Evolutionary conservation across 2,329 filamentous ascomycete genomes (phyloP), one percentile per base, ranked within the genome.

Genomic region (Ceratocystiopsis brevicomis): DNA sequence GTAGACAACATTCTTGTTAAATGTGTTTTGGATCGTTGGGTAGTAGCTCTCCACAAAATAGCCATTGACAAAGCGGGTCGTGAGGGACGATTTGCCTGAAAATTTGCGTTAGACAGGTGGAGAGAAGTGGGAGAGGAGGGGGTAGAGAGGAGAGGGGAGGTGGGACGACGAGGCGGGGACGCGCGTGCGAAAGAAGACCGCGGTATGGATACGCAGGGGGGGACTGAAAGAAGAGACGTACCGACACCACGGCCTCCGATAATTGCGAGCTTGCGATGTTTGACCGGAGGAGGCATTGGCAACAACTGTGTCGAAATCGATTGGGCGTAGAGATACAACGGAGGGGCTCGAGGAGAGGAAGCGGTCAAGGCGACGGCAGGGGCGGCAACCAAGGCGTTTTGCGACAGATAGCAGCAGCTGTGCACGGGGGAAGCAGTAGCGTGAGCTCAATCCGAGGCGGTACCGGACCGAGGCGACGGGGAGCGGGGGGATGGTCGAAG

Each of bases 21-120:
- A 98, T 3, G 88, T 96, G 61, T 96, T 98, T 62, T 98, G 90
- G 56, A 98, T 96, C 37, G 90, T 98, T 34, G 90, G 90, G 61
- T 98, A 98, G 65, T 98, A 98, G 61, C 83, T 92, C 62, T 98
- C 90, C 57, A 98, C 88, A 58, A 98, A 98, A 64, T 94, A 87
- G 49, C 86, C 86, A 59, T 98, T 90, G 57, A 95, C 88, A 57
- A 90, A 96, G 58, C 88, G 88, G 40, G 96, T 90, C 13, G 90
- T 93, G 51, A 98, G 76, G 44, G 88, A 96, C 18, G 86, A 95
- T 70, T 98, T 98, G 62, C 90, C 90, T 96, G 54, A 4, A 10
- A 11, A 11, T 40, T 14, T 18, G 37, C 17, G 42, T 25, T 17
- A 13, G 13, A 13, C 15, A 33, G 33, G 35, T 9, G 15, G 37